Base-by-base conservation (phyloP, 768 basidiomycete genomes). In the Phlebiopsis flavidoalba region DNA sequence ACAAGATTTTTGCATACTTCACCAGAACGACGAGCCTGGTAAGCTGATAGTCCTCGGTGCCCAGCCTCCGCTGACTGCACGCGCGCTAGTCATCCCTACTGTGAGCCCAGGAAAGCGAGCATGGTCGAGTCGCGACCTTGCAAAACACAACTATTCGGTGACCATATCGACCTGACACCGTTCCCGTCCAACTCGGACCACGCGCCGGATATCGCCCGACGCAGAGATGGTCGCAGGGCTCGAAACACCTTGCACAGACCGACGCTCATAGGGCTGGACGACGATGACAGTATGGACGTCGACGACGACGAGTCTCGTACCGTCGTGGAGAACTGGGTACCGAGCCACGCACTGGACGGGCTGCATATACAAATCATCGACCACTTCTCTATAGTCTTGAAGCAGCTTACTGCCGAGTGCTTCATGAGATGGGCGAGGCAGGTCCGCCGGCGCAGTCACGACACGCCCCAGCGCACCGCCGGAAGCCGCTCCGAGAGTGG, bases 311-410 rank as follows among this genome's bases (percentile, higher is more conserved):
- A 66, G 61, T 40, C 63, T 11, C 7, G 51, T 51, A 3, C 10
- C 15, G 1, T 69, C 60, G 67, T 72, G n/a, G 73, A 73, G 37
- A 65, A 70, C 43, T 73, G 77, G 53, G 69, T 72, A 31, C 81
- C 83, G 5, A 79, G 78, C 59, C 83, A 89, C 66, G 78, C 86
- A 5, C 76, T 87, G 61, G 87, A 88, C 71, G 73, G 79, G 62
- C 78, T 91, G 52, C 90, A 91, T 69, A 70, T 83, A 21, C 83
- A 88, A 64, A 80, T 90, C 52, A 78, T 88, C 53, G 83, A 86
- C 46, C 84, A 90, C 70, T 91, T 91, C 68, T 79, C 79, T 35
- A 77, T 79, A 53, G 71, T 89, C 56, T 77, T 92, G 50, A 71
- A 79, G 36, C 83, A 83, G 53, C 77, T 90, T 2, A 86, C 81